Evolutionary conservation across 2,329 filamentous ascomycete genomes (phyloP), one percentile per base, ranked within the genome.

Genomic region (Alternaria sp.): DNA sequence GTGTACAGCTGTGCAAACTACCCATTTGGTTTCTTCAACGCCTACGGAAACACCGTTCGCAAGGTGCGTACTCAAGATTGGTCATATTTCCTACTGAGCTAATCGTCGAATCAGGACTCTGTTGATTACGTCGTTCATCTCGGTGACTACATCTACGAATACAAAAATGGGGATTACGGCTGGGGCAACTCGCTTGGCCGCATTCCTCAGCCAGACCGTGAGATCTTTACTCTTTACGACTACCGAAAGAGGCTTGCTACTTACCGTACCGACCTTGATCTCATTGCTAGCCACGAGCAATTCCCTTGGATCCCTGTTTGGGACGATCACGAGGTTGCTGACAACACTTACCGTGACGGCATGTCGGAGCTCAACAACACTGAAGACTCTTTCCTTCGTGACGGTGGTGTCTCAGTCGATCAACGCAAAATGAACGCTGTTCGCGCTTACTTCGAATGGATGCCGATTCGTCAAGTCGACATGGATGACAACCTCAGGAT

Each of bases 1-100:
- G 85, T 93, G 1, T 93, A 90, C 75, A 92, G 89, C 3, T 93
- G 91, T 81, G 85, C 83, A 69, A 93, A 79, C 59, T 78, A 75
- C 46, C 75, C 82, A 0, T 82, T 81, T 65, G 83, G 83, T 3
- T 85, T 81, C 69, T 85, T 85, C 72, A 85, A 84, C 51, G 82
- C 80, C 0, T 84, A 84, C 44, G 83, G 83, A n/a, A 77, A 80
- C 58, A 23, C 57, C 71, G 66, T 78, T 70, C 69, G 78, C 44
- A 74, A 82, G 59, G 69, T 71, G 60, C 19, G 57, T 40, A 9
- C 17, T 6, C 17, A 15, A 36, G 10, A 23, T 1, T 17, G 7
- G 5, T 19, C 17, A 28, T 5, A 4, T 10, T 7, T 4, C 12
- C 1, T n/a, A 7, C 15, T 54, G 4, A 40, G 54, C 60, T 61